These are phyloP conservation scores for Ophiognomonia clavigignenti-juglandacearum DNA, from an alignment of 2,329 filamentous ascomycete species.

Conservation along the genomic window DNA sequence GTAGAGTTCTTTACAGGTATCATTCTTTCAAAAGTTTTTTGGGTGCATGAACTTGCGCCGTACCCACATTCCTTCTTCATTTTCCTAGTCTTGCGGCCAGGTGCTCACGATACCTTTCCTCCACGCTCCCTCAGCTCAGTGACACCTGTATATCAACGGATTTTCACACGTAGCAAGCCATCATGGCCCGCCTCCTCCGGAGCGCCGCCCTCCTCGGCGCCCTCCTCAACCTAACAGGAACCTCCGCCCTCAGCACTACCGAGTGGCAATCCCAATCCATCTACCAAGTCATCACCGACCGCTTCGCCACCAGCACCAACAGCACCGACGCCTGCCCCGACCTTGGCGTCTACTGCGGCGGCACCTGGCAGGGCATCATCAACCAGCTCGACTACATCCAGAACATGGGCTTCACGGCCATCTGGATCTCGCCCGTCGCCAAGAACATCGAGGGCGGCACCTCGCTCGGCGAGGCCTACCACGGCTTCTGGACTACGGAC, in stretches of 20 bases:
- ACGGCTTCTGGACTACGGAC: conserved; percentile 47
- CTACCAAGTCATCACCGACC: conserved; percentile 39
- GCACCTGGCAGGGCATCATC: conserved; percentile 43
- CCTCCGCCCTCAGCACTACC: conserved; percentile 11
- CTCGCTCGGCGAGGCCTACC: conserved; percentile 32
- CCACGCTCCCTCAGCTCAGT: too few species aligned
- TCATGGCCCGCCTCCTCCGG: too few species aligned
- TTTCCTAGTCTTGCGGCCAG: too few species aligned
- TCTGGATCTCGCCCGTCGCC: conserved; percentile 42
- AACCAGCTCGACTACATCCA: conserved; percentile 45
- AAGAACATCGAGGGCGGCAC: conserved; percentile 32
- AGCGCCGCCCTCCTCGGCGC: too few species aligned
- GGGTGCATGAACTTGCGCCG: too few species aligned
- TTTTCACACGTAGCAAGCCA: too few species aligned
- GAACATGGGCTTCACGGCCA: conserved; percentile 34
- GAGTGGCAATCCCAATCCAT: conserved; percentile 34
- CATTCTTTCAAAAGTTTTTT: too few species aligned
- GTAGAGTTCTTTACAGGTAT: too few species aligned
- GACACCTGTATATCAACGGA: too few species aligned
- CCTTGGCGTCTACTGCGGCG: conserved; percentile 39
- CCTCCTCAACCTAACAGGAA: too few species aligned
- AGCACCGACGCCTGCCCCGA: conserved; percentile 26
- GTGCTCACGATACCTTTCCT: too few species aligned
- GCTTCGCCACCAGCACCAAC: conserved; percentile 35
- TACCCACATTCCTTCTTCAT: too few species aligned